phyloP scores from a whole-genome alignment of 73 alveolate genomes.

The Tetrahymena elliotti region DNA sequence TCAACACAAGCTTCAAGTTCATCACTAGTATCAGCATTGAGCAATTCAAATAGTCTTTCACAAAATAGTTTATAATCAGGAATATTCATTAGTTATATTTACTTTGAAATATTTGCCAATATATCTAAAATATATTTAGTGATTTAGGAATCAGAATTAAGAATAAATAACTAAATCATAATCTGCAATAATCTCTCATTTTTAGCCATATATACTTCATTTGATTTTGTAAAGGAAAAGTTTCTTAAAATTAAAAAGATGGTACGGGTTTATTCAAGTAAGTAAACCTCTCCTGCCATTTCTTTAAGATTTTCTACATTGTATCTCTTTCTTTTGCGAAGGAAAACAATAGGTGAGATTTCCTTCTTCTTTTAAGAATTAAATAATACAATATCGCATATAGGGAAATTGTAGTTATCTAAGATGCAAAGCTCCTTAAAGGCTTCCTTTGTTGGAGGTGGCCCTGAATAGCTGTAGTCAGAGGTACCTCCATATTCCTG shows the following conservation, averaged over 20 bases:
- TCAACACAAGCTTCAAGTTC: slow-evolving; percentile 29
- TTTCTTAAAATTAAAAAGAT: slow-evolving; percentile 28
- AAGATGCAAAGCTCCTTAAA: not conserved
- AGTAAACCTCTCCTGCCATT: not conserved
- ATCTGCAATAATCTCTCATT: slow-evolving; percentile 12
- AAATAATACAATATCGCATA: not conserved
- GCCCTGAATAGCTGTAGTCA: not conserved
- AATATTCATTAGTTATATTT: slow-evolving; percentile 4
- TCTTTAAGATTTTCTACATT: not conserved
- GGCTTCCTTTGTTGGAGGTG: not conserved
- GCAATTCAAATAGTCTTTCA: slow-evolving; percentile 16
- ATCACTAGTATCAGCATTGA: slow-evolving; percentile 37
- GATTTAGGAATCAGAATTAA: slow-evolving; percentile 16
- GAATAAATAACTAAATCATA: slow-evolving; percentile 5
- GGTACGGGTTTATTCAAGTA: slow-evolving; percentile 14
- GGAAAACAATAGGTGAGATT: not conserved
- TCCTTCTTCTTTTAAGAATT: not conserved
- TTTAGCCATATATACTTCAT: slow-evolving; percentile 21
- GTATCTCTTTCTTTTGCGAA: not conserved
- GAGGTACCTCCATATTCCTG: not conserved
- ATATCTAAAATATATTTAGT: slow-evolving; percentile 18
- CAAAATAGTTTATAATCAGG: not conserved
- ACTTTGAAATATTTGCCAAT: slow-evolving; percentile 19
- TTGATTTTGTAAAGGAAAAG: slow-evolving; percentile 25
- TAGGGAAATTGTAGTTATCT: not conserved